phyloP scores from a whole-genome alignment of 495 filamentous ascomycete species.

The Staphylotrichum tortipilum region DNA sequence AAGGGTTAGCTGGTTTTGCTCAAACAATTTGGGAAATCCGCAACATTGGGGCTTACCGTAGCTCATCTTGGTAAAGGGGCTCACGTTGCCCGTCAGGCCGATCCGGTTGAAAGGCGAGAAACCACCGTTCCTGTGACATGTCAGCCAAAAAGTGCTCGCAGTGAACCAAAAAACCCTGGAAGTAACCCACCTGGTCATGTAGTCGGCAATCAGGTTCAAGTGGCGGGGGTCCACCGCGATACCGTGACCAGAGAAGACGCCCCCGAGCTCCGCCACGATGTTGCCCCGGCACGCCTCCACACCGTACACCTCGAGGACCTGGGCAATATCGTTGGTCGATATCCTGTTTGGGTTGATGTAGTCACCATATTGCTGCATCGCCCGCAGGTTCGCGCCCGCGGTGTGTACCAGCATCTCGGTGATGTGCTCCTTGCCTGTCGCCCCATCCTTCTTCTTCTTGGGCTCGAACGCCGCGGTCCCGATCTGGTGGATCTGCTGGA shows the following conservation, averaged over 20 bases:
- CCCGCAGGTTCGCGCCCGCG: slow-evolving; percentile 76
- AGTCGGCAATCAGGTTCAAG: slow-evolving; percentile 90
- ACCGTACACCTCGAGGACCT: slow-evolving; percentile 77
- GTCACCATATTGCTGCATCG: slow-evolving; percentile 80
- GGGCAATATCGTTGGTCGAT: slow-evolving; percentile 84
- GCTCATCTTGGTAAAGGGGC: slow-evolving; percentile 94
- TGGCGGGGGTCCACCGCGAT: slow-evolving; percentile 91
- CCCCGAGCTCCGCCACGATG: slow-evolving; percentile 79
- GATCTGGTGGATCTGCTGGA: slow-evolving; percentile 77
- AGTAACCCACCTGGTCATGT: slow-evolving; percentile 59
- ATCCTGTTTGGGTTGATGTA: slow-evolving; percentile 80
- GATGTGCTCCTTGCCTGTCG: slow-evolving; percentile 39
- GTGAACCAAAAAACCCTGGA: neutral
- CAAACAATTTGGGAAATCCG: neutral
- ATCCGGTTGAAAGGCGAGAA: slow-evolving; percentile 88
- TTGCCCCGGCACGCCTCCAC: slow-evolving; percentile 83
- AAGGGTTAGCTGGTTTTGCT: neutral
- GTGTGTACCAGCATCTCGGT: slow-evolving; percentile 55
- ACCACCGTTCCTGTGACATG: slow-evolving; percentile 51
- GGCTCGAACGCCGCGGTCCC: slow-evolving; percentile 61
- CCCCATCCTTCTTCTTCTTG: slow-evolving; percentile 49
- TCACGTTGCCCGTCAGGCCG: slow-evolving; percentile 71
- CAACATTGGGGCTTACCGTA: slow-evolving; percentile 44
- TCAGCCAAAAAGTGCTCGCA: neutral
- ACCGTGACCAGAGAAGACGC: slow-evolving; percentile 83